Percentiles rank a stretch among this genome's conserved stretches.
Evolutionary conservation across 768 basidiomycete species (phyloP).

Genomic region (Tremella yokohamensis): DNA sequence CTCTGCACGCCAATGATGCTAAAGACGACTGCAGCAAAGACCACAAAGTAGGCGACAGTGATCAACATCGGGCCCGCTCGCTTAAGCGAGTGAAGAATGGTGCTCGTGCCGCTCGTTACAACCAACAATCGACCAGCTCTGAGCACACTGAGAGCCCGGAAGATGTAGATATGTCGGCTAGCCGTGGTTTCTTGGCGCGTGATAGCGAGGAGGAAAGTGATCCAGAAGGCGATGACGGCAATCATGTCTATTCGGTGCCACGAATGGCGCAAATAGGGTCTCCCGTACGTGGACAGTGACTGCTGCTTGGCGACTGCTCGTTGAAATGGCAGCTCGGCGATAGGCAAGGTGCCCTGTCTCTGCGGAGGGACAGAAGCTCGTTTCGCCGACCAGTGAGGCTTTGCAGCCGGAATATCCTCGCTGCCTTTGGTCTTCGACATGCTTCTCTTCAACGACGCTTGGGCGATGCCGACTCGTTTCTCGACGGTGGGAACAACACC

Average conservation of each 20-base stretch:
- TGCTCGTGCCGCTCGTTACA: conserved; percentile 87
- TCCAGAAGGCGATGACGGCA: conserved; percentile 83
- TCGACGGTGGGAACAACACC: conserved; percentile 19
- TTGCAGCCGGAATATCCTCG: neutral
- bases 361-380: conserved; percentile 10
- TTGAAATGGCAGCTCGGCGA: conserved; percentile 52
- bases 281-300: conserved; percentile 46
- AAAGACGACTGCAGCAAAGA: conserved; percentile 84
- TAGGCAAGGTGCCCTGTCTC: conserved; percentile 4
- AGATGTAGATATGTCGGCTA: conserved; percentile 71
- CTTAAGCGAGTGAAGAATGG: conserved; percentile 90
- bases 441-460: neutral
- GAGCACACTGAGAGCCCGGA: conserved; percentile 81
- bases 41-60: conserved; percentile 82
- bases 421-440: conserved; percentile 4
- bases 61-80: conserved; percentile 83
- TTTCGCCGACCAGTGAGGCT: conserved; percentile 1
- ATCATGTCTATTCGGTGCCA: conserved; percentile 80
- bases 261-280: conserved; percentile 86
- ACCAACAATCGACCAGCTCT: conserved; percentile 76
- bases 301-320: conserved; percentile 50
- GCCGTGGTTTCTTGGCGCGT: conserved; percentile 64
- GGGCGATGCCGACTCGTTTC: conserved; percentile 13
- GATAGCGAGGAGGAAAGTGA: conserved; percentile 69
- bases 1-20: conserved; percentile 92